Percentiles rank a stretch among this genome's conserved stretches.
phyloP scores from a whole-genome alignment of 2,329 filamentous ascomycete genomes.

The Dothideomycetes sp. region DNA sequence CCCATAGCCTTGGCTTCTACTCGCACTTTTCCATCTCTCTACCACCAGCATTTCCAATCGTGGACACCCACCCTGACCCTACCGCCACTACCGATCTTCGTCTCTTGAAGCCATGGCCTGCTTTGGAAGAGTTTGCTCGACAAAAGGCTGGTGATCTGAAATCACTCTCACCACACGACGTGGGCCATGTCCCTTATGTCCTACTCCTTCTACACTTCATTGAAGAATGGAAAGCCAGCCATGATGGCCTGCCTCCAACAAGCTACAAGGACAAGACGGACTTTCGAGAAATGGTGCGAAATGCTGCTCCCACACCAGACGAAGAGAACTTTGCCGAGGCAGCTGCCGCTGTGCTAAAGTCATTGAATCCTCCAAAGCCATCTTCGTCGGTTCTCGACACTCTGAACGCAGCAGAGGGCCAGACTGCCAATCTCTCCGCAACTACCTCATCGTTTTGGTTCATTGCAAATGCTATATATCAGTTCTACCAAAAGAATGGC shows the following conservation, averaged over 20 bases:
- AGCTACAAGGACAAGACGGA: conserved; percentile 77
- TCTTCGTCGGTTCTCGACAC: conserved; percentile 64
- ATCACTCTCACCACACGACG: conserved; percentile 16
- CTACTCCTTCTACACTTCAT: conserved; percentile 74
- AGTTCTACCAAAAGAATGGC: conserved; percentile 63
- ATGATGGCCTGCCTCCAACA: conserved; percentile 57
- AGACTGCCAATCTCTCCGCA: conserved; percentile 25
- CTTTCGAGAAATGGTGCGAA: conserved; percentile 65
- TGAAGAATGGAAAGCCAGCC: conserved; percentile 62
- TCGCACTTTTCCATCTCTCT: conserved; percentile 74
- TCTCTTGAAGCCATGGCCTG: conserved; percentile 75
- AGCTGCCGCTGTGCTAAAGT: conserved; percentile 74
- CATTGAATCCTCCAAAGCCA: conserved; percentile 58
- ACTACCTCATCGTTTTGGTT: conserved; percentile 69
- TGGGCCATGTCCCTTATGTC: conserved; percentile 85
- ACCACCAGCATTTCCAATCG: conserved; percentile 73
- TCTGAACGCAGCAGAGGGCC: conserved; percentile 57
- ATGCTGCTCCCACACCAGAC: conserved; percentile 57
- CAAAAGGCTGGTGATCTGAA: conserved; percentile 49
- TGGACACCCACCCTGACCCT: conserved; percentile 90
- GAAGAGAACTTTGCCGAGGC: conserved; percentile 98
- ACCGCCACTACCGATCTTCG: conserved; percentile 77
- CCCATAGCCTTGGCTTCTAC: conserved; percentile 88
- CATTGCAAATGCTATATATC: conserved; percentile 66
- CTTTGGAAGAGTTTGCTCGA: conserved; percentile 56